Evolutionary conservation across 2,329 filamentous ascomycete genomes (phyloP), one percentile per base, ranked within the genome.

Genomic region (Aspergillus sp.): DNA sequence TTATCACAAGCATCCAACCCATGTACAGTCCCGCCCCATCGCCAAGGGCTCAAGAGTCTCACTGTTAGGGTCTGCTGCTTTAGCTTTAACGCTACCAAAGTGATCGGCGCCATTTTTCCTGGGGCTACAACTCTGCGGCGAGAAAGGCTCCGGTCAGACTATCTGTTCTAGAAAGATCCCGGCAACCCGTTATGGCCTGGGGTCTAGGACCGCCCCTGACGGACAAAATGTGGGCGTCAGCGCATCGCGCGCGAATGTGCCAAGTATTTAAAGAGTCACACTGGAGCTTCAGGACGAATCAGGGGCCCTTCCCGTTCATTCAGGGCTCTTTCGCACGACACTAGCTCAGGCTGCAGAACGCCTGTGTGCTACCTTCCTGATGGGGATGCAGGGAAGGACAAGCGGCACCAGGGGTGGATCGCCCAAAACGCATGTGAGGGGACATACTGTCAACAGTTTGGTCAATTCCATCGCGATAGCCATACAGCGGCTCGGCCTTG

Each of bases 291-390:
- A 55, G 40, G 47, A 54, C 50, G 51, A 56, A 52, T 55, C 40
- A 52, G 50, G 39, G 37, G 50, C 42, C 27, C 48, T 56, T 56
- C 27, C 48, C 54, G 50, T 47, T 57, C 51, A 30, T 54, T 51
- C 54, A 56, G 39, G 54, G 53, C 58, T 53, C 12, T 13, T 55
- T 57, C 46, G 52, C 54, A 51, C 44, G 37, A 57, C 54, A 52
- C 49, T 54, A 54, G 54, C 33, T 20, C 27, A 48, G 39, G 41
- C 27, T 54, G 44, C 34, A 37, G 45, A 59, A 55, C 41, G 13
- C 54, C 33, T 47, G 34, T 54, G 56, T 62, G 57, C 59, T 37
- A 61, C 59, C 61, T 63, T 61, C 56, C 61, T 39, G 15, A 55
- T 54, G 51, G 20, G 53, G 54, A 47, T 54, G 39, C 40, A 54